A percentile compares a stretch with the other conserved stretches of the same genome.
These are phyloP conservation scores for Neoboletus magnificus DNA, from an alignment of 768 basidiomycete genomes.

Conservation along the genomic window DNA sequence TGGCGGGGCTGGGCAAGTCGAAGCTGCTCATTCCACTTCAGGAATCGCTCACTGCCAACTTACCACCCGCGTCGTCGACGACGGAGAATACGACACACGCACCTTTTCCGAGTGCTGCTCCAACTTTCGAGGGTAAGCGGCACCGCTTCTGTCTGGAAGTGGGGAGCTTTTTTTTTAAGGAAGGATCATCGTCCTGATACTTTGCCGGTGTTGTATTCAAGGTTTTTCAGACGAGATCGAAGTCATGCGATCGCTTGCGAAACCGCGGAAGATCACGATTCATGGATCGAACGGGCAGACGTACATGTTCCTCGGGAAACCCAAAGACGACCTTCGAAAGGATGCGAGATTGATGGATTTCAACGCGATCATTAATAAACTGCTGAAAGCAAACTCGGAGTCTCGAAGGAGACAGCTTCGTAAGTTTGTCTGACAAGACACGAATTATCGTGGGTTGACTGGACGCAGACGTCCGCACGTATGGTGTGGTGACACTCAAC, in stretches of 20 bases:
- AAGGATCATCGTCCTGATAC: not conserved
- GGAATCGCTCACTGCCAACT: constrained; percentile 81
- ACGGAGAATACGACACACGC: constrained; percentile 55
- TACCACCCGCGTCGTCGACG: constrained; percentile 69
- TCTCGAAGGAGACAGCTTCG: constrained; percentile 87
- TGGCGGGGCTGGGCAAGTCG: constrained; percentile 58
- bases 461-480: constrained; percentile 94
- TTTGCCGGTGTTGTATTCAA: constrained; percentile 25
- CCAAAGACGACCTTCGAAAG: constrained; percentile 95
- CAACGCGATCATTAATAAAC: constrained; percentile 94
- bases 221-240: constrained; percentile 82
- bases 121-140: constrained; percentile 63
- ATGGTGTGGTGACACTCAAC: constrained; percentile 96
- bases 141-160: not conserved
- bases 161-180: not conserved
- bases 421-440: constrained; percentile 37
- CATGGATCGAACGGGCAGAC: constrained; percentile 74
- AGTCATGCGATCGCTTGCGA: constrained; percentile 88
- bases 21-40: constrained; percentile 86
- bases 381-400: constrained; percentile 91
- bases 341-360: constrained; percentile 98
- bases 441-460: no score
- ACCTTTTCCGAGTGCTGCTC: constrained; percentile 76
- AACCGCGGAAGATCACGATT: constrained; percentile 88
- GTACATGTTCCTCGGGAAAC: constrained; percentile 94